Evolutionary conservation across 2,329 filamentous ascomycete genomes (phyloP), one percentile per base, ranked within the genome.

Genomic region (Sporothrix pallida): DNA sequence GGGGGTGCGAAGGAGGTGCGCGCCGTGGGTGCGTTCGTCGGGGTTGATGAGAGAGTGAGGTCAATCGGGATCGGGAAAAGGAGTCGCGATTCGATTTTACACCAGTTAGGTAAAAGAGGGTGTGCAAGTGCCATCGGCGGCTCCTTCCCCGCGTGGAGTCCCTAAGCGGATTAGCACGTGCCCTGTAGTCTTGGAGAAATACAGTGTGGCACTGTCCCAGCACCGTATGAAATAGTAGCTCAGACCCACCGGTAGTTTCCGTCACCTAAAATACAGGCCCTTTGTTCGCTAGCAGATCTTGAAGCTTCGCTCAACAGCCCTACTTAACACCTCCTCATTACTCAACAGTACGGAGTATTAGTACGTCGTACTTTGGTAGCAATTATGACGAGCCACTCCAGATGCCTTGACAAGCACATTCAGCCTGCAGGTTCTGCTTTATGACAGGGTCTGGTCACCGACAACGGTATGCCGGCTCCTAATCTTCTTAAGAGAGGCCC

Each of bases 1-100:
- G 42, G 20, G 17, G 20, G n/a, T 46, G 54, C 42, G 31, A 23
- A 48, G n/a, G n/a, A 44, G 6, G 8, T 26, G 10, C 5, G 2
- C 62, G 62, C 26, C 37, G 60, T 44, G 31, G 31, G 31, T 37
- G 31, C 10, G 6, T 20, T 48, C 62, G 42, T n/a, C 62, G 42
- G 37, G 20, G 62, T 48, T 67, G 42, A 44, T 67, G 42, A 46
- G 8, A 67, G 42, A 44, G 23, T n/a, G 31, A 37, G 31, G 31
- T 7, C 31, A 37, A n/a, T 26, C 20, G 62, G n/a, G 48, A 26
- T 48, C 42, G 31, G 26, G 9, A 6, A 48, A 48, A 20, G 42
- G 42, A 48, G 62, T 67, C 62, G 62, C 42, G 62, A 67, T 67
- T 20, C 62, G 42, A 46, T 48, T 67, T 65, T 67, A 37, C 60